phyloP scores from a whole-genome alignment of 2,329 filamentous ascomycete species.

The Talaromyces rugulosus region DNA sequence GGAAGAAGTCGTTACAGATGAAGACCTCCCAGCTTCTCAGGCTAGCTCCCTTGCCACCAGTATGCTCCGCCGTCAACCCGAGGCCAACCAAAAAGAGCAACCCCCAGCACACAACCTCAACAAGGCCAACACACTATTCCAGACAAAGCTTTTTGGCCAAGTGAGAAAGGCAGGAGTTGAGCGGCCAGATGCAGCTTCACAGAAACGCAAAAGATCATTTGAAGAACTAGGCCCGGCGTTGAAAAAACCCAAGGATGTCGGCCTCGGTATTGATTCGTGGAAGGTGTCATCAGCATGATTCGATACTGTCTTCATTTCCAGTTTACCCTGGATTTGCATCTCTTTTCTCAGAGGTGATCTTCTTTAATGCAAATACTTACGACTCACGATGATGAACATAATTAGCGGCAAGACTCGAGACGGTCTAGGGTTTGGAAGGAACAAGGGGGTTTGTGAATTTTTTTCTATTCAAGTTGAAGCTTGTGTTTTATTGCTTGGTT shows the following conservation, averaged over 20 bases:
- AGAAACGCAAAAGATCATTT: conserved; percentile 40
- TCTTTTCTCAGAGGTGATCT: neutral
- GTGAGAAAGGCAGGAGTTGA: conserved; percentile 54
- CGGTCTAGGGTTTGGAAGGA: neutral
- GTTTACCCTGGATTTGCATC: neutral
- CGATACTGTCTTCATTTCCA: neutral
- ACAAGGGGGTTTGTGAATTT: neutral
- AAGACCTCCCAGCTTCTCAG: conserved; percentile 67
- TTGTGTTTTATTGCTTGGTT: neutral
- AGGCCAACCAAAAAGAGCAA: conserved; percentile 34
- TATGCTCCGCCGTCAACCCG: conserved; percentile 61
- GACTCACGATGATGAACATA: conserved; percentile 5
- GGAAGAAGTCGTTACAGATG: conserved; percentile 53
- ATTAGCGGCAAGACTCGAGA: neutral
- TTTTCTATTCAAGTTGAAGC: neutral
- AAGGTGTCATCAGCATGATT: conserved; percentile 23
- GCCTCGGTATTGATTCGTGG: conserved; percentile 52
- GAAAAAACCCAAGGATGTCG: conserved; percentile 53
- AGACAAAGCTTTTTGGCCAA: conserved; percentile 60
- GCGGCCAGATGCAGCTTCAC: conserved; percentile 19
- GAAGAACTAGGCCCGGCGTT: conserved; percentile 28
- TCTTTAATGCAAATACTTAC: conserved; percentile 3
- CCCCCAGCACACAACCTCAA: conserved; percentile 32
- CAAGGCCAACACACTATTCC: conserved; percentile 47
- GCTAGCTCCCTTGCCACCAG: conserved; percentile 73